Base-by-base conservation (phyloP, 164 flowering plant genomes). In the Kalanchoe fedtschenkoi region DNA sequence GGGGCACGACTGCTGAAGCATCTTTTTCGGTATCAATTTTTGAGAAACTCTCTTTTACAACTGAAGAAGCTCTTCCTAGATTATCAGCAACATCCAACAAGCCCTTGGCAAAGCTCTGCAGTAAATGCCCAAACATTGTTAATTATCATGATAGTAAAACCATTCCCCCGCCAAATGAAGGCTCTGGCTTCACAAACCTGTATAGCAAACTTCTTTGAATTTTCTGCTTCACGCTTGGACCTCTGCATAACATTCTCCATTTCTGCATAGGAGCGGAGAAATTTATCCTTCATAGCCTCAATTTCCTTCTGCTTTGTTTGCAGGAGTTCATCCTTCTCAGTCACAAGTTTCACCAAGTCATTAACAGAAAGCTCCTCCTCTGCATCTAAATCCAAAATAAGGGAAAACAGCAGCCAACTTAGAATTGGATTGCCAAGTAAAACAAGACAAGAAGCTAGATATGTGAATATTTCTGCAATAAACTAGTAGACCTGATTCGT, bases 31-130 rank as follows among this genome's bases (percentile, higher is more conserved):
- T 41, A 63, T 89, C 96, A 34, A 89, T 76, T 75, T 92, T 92
- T 19, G 78, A 58, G 62, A 81, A 89, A 65, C 88, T 85, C n/a
- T 74, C 92, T 74, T 85, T 85, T 21, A 83, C 97, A 74, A 77
- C 84, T 28, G 88, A 78, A 62, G 96, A 85, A 68, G 98, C 98
- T 74, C 98, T 83, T 64, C 80, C 88, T 44, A 93, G 74, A 66
- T 90, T 90, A 79, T 93, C 98, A 3, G 95, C 90, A 67, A 93
- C 98, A 75, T 90, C 98, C 61, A 93, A 65, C 47, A 93, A 73
- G 72, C 80, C 71, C 74, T 88, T 88, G 21, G 92, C 92, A 74
- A 93, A 93, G 72, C 65, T 83, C 98, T 93, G 85, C 74, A 77
- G 30, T 63, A 63, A 33, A 66, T 33, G 34, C 46, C 26, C 10